A percentile compares a stretch with the other conserved stretches of the same genome.
Conservation (phyloP, 2,329 filamentous ascomycete genomes). For the Ophiocordyceps australis region DNA sequence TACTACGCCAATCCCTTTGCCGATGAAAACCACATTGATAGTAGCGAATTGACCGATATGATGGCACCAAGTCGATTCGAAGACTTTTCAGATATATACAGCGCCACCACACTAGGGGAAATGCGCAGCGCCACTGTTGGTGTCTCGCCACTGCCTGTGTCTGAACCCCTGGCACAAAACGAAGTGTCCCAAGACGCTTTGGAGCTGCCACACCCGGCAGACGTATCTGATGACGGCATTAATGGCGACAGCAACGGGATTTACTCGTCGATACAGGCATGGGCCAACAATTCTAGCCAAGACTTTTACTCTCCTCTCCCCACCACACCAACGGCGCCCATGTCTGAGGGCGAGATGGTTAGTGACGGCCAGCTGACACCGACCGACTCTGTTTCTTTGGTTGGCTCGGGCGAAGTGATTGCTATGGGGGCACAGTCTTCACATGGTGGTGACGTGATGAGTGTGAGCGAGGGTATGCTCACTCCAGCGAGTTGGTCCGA, state of each 20-base stretch:
- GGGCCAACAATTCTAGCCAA: conserved; percentile 35
- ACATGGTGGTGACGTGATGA: conserved; percentile 31
- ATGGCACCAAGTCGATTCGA: conserved; percentile 25
- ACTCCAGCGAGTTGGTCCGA: conserved; percentile 49
- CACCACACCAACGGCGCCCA: conserved; percentile 25
- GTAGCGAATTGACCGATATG: conserved; percentile 19
- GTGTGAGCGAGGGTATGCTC: conserved; percentile 37
- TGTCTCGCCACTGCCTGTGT: conserved; percentile 7
- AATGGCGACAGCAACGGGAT: conserved; percentile 26
- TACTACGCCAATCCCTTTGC: conserved; percentile 40
- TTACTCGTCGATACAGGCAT: conserved; percentile 45
- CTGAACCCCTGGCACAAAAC: conserved; percentile 3
- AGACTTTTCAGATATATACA: conserved; percentile 35
- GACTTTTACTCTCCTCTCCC: conserved; percentile 45
- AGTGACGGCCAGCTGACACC: conserved; percentile 38
- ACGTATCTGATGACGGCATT: conserved; percentile 34
- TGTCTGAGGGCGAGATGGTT: conserved; percentile 32
- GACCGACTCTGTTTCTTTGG: conserved; percentile 37
- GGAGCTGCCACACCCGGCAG: conserved; percentile 16
- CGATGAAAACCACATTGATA: conserved; percentile 34
- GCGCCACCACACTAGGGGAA: conserved; percentile 27
- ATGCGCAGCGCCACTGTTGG: conserved; percentile 13
- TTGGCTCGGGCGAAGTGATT: conserved; percentile 29
- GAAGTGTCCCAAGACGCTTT: conserved; percentile 12
- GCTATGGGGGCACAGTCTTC: conserved; percentile 22